phyloP scores from a whole-genome alignment of 2,329 filamentous ascomycete species.

The Trematosphaeria pertusa region DNA sequence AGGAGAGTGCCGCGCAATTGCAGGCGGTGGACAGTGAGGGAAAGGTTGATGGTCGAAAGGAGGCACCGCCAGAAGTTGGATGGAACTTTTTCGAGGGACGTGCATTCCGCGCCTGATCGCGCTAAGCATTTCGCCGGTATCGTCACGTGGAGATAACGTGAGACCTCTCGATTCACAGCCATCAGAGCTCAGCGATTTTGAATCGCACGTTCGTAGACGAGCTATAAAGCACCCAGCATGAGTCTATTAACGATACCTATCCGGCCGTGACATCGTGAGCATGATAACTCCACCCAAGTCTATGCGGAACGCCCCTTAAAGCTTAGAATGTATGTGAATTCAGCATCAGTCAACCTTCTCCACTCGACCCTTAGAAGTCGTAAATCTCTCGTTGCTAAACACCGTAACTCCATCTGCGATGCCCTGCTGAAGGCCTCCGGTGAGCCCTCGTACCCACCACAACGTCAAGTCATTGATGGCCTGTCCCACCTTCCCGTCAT shows the following conservation, averaged over 20 bases:
- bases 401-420: conserved; percentile 61
- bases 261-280: too few relatives aligned
- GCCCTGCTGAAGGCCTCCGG: conserved; percentile 72
- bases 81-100: conserved; percentile 36
- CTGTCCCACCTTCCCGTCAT: conserved; percentile 70
- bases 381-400: conserved; percentile 43
- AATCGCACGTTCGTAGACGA: too few relatives aligned
- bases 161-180: not conserved
- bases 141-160: conserved; percentile 19
- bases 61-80: conserved; percentile 21
- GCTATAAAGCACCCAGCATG: too few relatives aligned
- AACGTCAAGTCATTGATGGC: conserved; percentile 61
- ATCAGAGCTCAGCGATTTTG: too few relatives aligned
- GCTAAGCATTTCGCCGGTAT: conserved; percentile 16
- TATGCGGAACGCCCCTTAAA: too few relatives aligned
- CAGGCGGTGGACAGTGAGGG: conserved; percentile 23
- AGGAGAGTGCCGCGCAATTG: conserved; percentile 17
- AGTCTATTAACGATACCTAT: too few relatives aligned
- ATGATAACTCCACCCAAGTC: too few relatives aligned
- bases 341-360: conserved; percentile 12
- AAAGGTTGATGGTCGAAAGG: conserved; percentile 17
- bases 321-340: not conserved
- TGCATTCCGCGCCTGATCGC: conserved; percentile 23
- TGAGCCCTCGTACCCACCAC: conserved; percentile 70
- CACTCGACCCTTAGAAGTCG: conserved; percentile 4